Conservation (phyloP, 805 yeast genomes). For the Saccharomycopsis amapae region DNA sequence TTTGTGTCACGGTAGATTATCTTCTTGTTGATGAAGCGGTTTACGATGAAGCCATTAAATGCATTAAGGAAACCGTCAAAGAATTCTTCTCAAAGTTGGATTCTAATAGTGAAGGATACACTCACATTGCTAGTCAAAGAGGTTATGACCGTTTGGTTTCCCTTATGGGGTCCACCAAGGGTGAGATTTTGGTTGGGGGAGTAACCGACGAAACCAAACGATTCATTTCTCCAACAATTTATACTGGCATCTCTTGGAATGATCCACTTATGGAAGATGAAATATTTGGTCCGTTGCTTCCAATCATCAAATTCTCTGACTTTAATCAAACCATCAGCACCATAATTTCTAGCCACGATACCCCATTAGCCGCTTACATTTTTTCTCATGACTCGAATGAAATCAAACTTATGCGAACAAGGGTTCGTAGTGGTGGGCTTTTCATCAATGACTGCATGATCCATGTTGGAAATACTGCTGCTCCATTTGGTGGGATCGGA, state of each 20-base stretch:
- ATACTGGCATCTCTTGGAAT: slow-evolving; percentile 52
- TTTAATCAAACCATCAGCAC: slow-evolving; percentile 33
- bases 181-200: slow-evolving; percentile 46
- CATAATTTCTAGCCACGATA: slow-evolving; percentile 47
- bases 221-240: slow-evolving; percentile 66
- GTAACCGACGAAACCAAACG: slow-evolving; percentile 31
- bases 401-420: slow-evolving; percentile 40
- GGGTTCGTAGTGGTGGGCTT: slow-evolving; percentile 66
- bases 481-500: slow-evolving; percentile 94
- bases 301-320: slow-evolving; percentile 53
- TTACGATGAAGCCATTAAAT: slow-evolving; percentile 43
- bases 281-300: slow-evolving; percentile 80
- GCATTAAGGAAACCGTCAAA: slow-evolving; percentile 34
- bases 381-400: slow-evolving; percentile 45
- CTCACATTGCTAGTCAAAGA: slow-evolving; percentile 54
- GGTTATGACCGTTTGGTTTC: slow-evolving; percentile 42
- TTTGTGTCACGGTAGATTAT: slow-evolving; percentile 88
- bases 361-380: slow-evolving; percentile 76
- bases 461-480: slow-evolving; percentile 58
- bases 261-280: slow-evolving; percentile 73
- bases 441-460: slow-evolving; percentile 63
- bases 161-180: slow-evolving; percentile 43
- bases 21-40: slow-evolving; percentile 55
- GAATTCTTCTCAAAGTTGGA: slow-evolving; percentile 40
- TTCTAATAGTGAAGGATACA: slow-evolving; percentile 32